Percentiles rank a stretch among this genome's conserved stretches.
Evolutionary conservation across 2,329 filamentous ascomycete species (phyloP).

Genomic region (Sporothrix luriei): DNA sequence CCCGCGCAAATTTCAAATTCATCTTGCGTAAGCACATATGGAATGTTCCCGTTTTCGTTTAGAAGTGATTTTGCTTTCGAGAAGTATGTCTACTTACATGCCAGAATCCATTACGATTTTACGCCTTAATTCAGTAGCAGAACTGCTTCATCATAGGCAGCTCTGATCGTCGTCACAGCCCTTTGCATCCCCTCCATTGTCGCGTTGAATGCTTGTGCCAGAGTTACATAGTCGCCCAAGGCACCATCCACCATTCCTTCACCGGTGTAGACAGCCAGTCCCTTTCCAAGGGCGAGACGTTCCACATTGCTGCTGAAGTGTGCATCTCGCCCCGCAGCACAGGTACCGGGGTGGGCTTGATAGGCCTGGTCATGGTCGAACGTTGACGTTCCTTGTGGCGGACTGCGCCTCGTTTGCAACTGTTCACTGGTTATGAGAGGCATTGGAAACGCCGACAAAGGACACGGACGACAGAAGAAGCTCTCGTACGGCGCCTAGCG

Average conservation of each 20-base stretch:
- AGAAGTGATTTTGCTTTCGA: background rate
- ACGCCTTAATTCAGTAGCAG: background rate
- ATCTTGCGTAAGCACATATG: background rate
- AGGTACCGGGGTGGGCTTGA: constrained; percentile 62
- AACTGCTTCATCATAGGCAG: constrained; percentile 34
- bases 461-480: constrained; percentile 57
- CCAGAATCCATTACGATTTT: too few species aligned
- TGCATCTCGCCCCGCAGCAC: constrained; percentile 52
- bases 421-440: constrained; percentile 53
- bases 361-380: constrained; percentile 63
- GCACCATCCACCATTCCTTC: constrained; percentile 61
- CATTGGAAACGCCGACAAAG: constrained; percentile 66
- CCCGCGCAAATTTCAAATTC: too few species aligned
- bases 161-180: constrained; percentile 54
- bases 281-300: constrained; percentile 40
- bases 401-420: constrained; percentile 58
- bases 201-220: constrained; percentile 67
- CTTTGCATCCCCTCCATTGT: constrained; percentile 60
- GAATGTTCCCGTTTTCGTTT: background rate
- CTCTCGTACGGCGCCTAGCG: constrained; percentile 61
- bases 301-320: constrained; percentile 42
- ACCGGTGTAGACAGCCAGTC: constrained; percentile 61
- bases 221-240: constrained; percentile 67
- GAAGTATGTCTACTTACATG: background rate
- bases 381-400: constrained; percentile 39